These are phyloP conservation scores for Aspergillus sergii DNA, from an alignment of 2,329 filamentous ascomycete species.

Conservation along the genomic window DNA sequence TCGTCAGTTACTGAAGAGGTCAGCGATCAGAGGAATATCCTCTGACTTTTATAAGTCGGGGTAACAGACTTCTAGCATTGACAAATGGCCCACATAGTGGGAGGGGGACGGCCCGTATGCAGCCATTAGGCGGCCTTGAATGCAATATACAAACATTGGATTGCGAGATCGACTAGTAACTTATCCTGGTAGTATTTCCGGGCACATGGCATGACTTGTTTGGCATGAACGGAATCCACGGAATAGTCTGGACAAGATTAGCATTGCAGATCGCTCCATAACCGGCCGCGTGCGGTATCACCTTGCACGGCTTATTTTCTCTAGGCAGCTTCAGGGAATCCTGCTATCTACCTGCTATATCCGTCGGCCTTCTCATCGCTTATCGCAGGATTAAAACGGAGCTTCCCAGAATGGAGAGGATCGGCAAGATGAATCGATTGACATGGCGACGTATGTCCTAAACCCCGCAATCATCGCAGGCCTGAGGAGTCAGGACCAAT, in stretches of 20 bases:
- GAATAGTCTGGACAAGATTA: neutral
- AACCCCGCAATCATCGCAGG: neutral
- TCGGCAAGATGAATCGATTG: neutral
- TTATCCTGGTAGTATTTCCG: slow-evolving; percentile 11
- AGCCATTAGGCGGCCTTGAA: neutral
- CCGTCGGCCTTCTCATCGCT: neutral
- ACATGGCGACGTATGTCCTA: neutral
- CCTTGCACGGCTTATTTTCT: neutral
- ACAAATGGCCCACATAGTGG: slow-evolving; percentile 1
- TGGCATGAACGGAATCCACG: neutral
- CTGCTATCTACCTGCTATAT: neutral
- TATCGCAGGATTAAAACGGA: slow-evolving; percentile 1
- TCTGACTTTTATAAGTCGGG: slow-evolving; percentile 4
- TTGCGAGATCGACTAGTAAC: neutral
- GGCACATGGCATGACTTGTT: neutral
- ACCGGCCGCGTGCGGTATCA: neutral
- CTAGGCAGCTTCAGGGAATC: neutral
- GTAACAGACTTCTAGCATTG: neutral
- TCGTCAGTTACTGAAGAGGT: neutral
- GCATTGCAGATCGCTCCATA: neutral
- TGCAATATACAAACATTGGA: neutral
- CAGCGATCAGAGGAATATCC: neutral
- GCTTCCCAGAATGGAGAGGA: slow-evolving; percentile 1
- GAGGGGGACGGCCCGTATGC: slow-evolving; percentile 7
- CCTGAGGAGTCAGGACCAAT: neutral